Evolutionary conservation across 2,329 filamentous ascomycete genomes (phyloP), one percentile per base, ranked within the genome.

Genomic region (Phoma herbarum): DNA sequence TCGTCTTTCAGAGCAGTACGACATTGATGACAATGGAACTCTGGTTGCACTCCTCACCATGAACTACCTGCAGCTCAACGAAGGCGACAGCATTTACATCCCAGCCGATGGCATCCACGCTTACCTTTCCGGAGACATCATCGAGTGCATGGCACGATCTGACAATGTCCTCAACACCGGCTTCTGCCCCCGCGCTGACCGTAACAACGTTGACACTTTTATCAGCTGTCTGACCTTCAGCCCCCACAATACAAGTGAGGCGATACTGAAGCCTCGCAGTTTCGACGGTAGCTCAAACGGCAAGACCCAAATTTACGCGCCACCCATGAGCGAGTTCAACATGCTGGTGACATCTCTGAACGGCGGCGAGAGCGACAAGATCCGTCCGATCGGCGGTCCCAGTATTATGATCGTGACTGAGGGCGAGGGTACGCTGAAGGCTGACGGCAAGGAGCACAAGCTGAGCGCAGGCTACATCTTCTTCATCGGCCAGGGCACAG

Each of bases 81-180:
- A 88, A 0, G 89, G 90, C 16, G 85, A 91, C 50, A 84, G 86
- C 9, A 82, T 92, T 50, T 91, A 85, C 71, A 88, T 92, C 16
- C 89, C 89, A 0, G 88, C 88, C 0, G 89, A 92, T 63, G 89
- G 88, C 4, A 90, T 91, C 52, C 89, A 92, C 69, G 89, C 89
- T 0, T 92, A 91, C 69, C 79, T 92, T 0, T 83, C 84, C 4
- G 90, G 90, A 3, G 86, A 92, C 70, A 91, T 92, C 50, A 86
- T 92, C 66, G 90, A 92, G 75, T 92, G 89, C 76, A 92, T 92
- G 90, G 90, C 90, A 1, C 84, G 89, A 8, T 87, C 84, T 20
- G 88, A 92, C 78, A 91, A 92, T 57, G 89, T 93, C 2, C 80
- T 93, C 48, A 91, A 90, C 74, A 86, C 85, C 0, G 90, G 90